Evolutionary conservation across 495 filamentous ascomycete species (phyloP), one percentile per base, ranked within the genome.

Genomic region (Aspergillus coremiiformis): DNA sequence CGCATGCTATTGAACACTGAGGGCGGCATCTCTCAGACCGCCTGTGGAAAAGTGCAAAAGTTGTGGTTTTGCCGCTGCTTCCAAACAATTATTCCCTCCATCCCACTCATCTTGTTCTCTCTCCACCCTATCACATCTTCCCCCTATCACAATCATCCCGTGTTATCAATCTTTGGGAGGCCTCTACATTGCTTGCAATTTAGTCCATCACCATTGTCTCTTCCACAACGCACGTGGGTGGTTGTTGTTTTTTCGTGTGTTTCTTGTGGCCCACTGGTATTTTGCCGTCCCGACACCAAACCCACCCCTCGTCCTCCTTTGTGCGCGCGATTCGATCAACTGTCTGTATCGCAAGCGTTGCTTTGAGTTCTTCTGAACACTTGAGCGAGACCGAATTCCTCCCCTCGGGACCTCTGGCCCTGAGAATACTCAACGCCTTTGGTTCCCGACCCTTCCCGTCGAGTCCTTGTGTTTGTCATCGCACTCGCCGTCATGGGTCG

Each of bases 401-500:
- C n/a, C 19, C 17, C n/a, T 41, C 43, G 43, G 43, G 23, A 30
- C 27, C 27, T 26, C 11, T 45, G 43, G 43, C 21, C 43, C 27
- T 30, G 43, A 17, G 17, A 26, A 22, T 45, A 4, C n/a, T 26
- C 43, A 14, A 45, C 27, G 23, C 43, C 43, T 26, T 11, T 19
- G 37, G 37, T 10, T 21, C 37, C 35, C 21, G 39, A 33, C n/a
- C 44, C 39, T 39, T 24, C 27, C 21, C 32, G 47, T 49, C 49
- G 39, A 55, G 21, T 42, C 43, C 24, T 51, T 37, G 27, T 39
- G 15, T 55, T 54, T 59, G 54, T 53, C 56, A 51, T 56, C 56
- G 52, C 51, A 24, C 39, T 29, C 24, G 33, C 39, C 27, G 20
- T 44, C 45, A 44, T 92, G 87, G 87, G 87, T 64, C 78, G 87